Conservation (phyloP, 345 rosid species). For the Nasturtium officinale region DNA sequence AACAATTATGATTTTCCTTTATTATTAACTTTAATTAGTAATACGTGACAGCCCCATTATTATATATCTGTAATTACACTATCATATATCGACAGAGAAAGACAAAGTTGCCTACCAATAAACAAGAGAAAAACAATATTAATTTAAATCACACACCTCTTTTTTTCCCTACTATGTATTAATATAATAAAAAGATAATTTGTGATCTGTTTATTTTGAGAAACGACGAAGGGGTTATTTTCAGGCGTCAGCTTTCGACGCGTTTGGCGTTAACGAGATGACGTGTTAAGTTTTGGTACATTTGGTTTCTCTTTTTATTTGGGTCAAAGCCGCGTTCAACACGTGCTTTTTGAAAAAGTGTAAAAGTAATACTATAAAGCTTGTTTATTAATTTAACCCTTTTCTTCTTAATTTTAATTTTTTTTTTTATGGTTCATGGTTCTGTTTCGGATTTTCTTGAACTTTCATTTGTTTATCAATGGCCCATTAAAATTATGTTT, state of each 20-base stretch:
- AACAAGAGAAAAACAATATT: neutral
- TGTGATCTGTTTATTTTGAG: neutral
- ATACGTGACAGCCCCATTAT: slow-evolving; percentile 19
- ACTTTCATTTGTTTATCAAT: too few relatives aligned
- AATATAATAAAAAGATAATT: neutral
- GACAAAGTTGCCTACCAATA: slow-evolving; percentile 34
- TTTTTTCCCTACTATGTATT: neutral
- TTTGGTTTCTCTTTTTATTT: slow-evolving; percentile 1
- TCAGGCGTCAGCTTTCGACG: slow-evolving; percentile 26
- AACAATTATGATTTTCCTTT: neutral
- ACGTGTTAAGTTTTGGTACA: slow-evolving; percentile 35
- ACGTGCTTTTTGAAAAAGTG: slow-evolving; percentile 26
- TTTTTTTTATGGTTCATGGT: too few relatives aligned
- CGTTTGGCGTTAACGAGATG: slow-evolving; percentile 25
- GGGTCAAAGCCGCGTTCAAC: slow-evolving; percentile 17
- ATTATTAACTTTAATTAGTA: neutral
- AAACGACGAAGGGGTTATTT: slow-evolving; percentile 22
- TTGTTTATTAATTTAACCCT: neutral
- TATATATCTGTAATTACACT: slow-evolving; percentile 10
- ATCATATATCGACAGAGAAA: slow-evolving; percentile 9
- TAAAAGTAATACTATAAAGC: neutral
- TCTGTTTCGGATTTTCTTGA: too few relatives aligned
- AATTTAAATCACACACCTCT: neutral
- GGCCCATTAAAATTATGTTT: too few relatives aligned
- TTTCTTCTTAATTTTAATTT: too few relatives aligned